A percentile compares a stretch with the other conserved stretches of the same genome.
These are phyloP conservation scores for Eucalyptus virginea DNA, from an alignment of 345 rosid genomes.

Conservation along the genomic window DNA sequence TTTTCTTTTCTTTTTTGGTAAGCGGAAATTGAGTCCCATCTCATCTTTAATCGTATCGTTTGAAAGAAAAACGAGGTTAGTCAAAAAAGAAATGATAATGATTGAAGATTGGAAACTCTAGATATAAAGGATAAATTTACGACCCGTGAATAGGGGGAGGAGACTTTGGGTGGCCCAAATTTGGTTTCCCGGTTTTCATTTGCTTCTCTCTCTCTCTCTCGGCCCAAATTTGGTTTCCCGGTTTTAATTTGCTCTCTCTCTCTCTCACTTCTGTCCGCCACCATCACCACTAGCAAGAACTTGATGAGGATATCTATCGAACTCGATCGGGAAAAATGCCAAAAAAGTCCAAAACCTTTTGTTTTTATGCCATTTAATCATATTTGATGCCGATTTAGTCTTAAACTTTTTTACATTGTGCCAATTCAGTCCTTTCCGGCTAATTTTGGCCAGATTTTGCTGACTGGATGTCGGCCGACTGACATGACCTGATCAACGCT, in stretches of 20 bases:
- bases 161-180: background rate
- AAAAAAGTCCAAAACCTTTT: too few species aligned
- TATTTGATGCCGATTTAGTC: too few species aligned
- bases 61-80: background rate
- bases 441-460: too few species aligned
- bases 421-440: too few species aligned
- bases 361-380: too few species aligned
- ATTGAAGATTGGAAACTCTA: background rate
- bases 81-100: background rate
- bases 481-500: too few species aligned
- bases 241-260: background rate
- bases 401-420: too few species aligned
- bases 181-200: background rate
- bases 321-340: background rate
- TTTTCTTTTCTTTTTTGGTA: background rate
- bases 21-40: background rate
- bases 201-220: too few species aligned
- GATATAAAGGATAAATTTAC: background rate
- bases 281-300: background rate
- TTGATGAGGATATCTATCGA: background rate
- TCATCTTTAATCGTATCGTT: background rate
- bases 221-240: background rate
- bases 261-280: background rate
- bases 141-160: background rate
- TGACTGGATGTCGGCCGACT: fast-evolving